Evolutionary conservation across 352 stramenopile species (phyloP), one percentile per base, ranked within the genome.

Genomic region (Pythium aristosporum): DNA sequence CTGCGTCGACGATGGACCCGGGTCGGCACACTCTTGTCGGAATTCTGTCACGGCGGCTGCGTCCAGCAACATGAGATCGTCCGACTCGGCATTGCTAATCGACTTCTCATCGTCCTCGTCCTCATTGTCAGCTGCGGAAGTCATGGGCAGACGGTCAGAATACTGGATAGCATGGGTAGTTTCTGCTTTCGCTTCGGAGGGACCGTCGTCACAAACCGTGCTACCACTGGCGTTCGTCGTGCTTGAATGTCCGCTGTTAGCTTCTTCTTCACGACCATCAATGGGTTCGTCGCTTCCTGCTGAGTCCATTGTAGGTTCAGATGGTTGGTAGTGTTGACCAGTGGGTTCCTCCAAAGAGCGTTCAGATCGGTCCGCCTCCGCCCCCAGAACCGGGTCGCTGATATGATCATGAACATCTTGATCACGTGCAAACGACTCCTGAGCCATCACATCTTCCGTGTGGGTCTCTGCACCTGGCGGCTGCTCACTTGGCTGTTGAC

Each of bases 21-120:
- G 39, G 39, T 16, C 18, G 39, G 2, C 39, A 15, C 39, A 8
- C 13, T 21, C 13, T 10, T n/a, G 25, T 15, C 51, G 36, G n/a
- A 68, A 55, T 2, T 52, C 21, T 3, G 55, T 57, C 25, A 73
- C 66, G 10, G 41, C 61, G 9, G 51, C 44, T 13, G 66, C 61
- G 11, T 73, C 60, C 16, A 63, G 42, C 15, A 69, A 47, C 66
- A 69, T 57, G 10, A 68, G 50, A 50, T 68, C 56, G 16, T 68
- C 66, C 2, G 60, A 66, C 3, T 44, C 59, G 21, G 37, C 60
- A 25, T 50, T 65, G 42, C 11, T 59, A 2, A 50, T 36, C 23
- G 36, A 15, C 0, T 53, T 47, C 15, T 57, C 57, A 2, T 32
- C 1, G 18, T 53, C 42, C 2, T 44, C 41, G 16, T 44, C 16